Evolutionary conservation across 306 rosid genomes (phyloP).

Genomic region (Prunus campanulata): DNA sequence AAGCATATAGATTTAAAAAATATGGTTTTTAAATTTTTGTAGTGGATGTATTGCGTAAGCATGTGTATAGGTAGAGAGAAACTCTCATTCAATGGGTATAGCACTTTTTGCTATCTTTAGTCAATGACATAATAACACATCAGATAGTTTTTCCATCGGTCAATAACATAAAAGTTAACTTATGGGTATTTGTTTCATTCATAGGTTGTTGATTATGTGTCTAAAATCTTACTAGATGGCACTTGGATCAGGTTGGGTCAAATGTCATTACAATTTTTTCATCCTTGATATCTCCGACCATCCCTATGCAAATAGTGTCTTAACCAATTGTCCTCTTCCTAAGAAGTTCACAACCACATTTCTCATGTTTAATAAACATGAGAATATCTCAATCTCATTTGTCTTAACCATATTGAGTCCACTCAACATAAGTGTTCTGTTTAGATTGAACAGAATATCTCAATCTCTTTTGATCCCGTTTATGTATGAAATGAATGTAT

Average conservation of each 20-base stretch:
- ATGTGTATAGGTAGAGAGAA: neutral
- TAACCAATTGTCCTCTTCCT: neutral
- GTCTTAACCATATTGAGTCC: no score
- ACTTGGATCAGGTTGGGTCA: neutral
- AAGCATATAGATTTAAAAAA: neutral
- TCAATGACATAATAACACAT: no score
- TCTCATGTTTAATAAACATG: neutral
- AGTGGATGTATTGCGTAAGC: neutral
- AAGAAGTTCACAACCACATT: neutral
- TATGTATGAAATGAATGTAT: no score
- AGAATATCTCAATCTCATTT: neutral
- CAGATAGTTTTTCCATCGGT: no score
- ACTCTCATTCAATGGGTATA: no score
- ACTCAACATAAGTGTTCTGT: neutral
- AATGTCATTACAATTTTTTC: neutral
- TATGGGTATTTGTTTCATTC: neutral
- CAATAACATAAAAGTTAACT: neutral
- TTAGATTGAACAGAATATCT: neutral
- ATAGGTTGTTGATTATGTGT: neutral
- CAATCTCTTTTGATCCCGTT: neutral
- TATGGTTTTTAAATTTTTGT: neutral
- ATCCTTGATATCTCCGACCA: constrained; percentile 14
- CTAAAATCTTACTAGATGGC: neutral
- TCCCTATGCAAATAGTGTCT: constrained; percentile 13
- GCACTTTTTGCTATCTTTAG: rapidly evolving